A percentile compares a stretch with the other conserved stretches of the same genome.
phyloP scores from a whole-genome alignment of 441 rosid genomes.

The Populus trichocarpa region DNA sequence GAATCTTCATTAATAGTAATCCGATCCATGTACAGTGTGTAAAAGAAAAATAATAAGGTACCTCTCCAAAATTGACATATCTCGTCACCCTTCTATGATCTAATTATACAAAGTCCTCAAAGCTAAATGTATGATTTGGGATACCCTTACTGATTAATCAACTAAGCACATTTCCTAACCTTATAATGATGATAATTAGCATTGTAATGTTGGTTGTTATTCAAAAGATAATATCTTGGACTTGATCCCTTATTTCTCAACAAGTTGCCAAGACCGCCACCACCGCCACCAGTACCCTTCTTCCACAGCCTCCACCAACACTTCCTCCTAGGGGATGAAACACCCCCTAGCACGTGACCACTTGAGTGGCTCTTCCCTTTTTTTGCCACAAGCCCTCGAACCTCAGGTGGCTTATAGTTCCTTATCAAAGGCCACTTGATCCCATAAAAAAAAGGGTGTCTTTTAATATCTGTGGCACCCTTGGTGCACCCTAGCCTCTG shows the following conservation, averaged over 20 bases:
- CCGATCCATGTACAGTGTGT: not conserved
- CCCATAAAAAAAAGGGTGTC: conserved; percentile 71
- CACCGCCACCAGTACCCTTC: not conserved
- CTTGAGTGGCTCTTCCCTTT: not conserved
- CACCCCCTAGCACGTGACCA: not conserved
- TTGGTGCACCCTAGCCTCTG: conserved; percentile 55
- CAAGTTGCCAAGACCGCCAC: not conserved
- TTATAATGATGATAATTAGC: not conserved
- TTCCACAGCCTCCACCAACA: not conserved
- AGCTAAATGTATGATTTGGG: not conserved
- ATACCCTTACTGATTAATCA: not conserved
- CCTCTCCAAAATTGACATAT: not conserved
- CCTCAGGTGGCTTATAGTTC: conserved; percentile 65
- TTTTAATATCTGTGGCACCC: conserved; percentile 69
- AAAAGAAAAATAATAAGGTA: not conserved
- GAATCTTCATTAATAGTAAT: not conserved
- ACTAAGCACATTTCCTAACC: not conserved
- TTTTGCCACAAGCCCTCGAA: conserved; percentile 29
- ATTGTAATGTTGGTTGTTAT: not conserved
- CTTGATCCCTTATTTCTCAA: not conserved
- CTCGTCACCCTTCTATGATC: not conserved
- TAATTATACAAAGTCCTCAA: not conserved
- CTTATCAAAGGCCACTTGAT: conserved; percentile 72
- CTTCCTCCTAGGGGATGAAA: not conserved
- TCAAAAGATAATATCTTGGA: not conserved